A percentile compares a stretch with the other conserved stretches of the same genome.
phyloP scores from a whole-genome alignment of 306 rosid genomes.

The Glycyrrhiza uralensis region DNA sequence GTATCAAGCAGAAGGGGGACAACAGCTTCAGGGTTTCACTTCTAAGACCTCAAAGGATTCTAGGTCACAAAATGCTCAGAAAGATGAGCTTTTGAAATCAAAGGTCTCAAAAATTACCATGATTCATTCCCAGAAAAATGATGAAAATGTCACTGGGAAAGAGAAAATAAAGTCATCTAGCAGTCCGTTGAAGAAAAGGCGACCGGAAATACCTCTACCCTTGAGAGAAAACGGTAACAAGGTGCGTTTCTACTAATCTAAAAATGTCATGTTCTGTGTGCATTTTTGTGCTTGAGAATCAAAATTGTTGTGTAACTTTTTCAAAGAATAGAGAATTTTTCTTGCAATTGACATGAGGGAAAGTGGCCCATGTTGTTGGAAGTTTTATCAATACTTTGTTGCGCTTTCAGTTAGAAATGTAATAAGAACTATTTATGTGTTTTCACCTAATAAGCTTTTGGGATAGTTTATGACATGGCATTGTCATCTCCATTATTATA shows the following conservation, averaged over 20 bases:
- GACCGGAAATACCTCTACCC: constrained; percentile 32
- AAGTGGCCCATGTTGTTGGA: not conserved
- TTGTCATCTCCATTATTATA: not conserved
- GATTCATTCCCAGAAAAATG: constrained; percentile 27
- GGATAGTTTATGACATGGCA: no score
- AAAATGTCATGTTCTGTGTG: constrained; percentile 7
- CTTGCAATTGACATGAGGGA: not conserved
- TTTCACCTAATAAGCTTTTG: not conserved
- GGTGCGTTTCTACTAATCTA: constrained; percentile 36
- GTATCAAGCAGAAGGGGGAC: constrained; percentile 44
- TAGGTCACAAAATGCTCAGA: constrained; percentile 36
- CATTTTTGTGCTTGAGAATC: not conserved
- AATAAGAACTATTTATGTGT: not conserved
- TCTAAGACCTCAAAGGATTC: constrained; percentile 35
- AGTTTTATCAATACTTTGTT: not conserved
- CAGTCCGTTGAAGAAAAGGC: constrained; percentile 42
- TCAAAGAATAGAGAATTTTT: not conserved
- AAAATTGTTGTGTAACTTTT: not conserved
- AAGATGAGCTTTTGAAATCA: constrained; percentile 36
- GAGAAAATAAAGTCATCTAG: constrained; percentile 42
- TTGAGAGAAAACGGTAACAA: constrained; percentile 36
- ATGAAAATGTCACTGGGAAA: constrained; percentile 18
- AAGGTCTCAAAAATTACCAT: constrained; percentile 35
- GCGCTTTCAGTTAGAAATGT: not conserved
- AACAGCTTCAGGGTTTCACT: constrained; percentile 31